These are phyloP conservation scores for Leucogyrophana mollusca DNA, from an alignment of 768 basidiomycete genomes.

Conservation along the genomic window DNA sequence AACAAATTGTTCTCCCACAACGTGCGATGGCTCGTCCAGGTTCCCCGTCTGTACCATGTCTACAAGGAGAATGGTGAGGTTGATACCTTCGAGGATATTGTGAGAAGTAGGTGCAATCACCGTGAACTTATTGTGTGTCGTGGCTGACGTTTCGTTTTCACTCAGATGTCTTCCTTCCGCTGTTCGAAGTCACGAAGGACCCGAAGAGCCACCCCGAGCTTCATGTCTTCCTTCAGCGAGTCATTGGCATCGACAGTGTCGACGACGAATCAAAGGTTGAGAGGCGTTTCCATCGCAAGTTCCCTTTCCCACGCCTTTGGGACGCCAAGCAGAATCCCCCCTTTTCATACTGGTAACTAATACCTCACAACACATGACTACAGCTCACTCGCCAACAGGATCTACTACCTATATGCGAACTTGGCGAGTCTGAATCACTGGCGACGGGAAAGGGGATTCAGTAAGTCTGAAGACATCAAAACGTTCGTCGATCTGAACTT, in stretches of 20 bases:
- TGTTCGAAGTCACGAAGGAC: constrained; percentile 96
- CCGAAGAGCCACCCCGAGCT: constrained; percentile 89
- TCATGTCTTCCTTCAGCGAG: constrained; percentile 92
- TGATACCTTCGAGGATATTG: constrained; percentile 86
- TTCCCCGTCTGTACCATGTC: constrained; percentile 92
- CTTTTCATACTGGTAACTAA: constrained; percentile 86
- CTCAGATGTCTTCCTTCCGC: constrained; percentile 85
- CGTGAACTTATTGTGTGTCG: not conserved
- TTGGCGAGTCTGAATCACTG: constrained; percentile 94
- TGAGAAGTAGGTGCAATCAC: constrained; percentile 77
- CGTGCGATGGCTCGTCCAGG: constrained; percentile 95
- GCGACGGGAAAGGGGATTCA: constrained; percentile 86
- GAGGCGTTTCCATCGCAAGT: constrained; percentile 88
- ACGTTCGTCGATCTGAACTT: too few species aligned
- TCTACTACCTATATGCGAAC: constrained; percentile 98
- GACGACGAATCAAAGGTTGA: constrained; percentile 98
- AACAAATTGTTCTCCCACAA: constrained; percentile 96
- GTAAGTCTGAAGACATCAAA: too few species aligned
- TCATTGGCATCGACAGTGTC: constrained; percentile 97
- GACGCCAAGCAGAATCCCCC: constrained; percentile 87
- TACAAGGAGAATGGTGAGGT: constrained; percentile 89
- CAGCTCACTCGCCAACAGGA: constrained; percentile 44
- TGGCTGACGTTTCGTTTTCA: not conserved
- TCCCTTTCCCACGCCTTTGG: constrained; percentile 91
- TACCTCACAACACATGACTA: not conserved